Percentiles rank a stretch among this genome's conserved stretches.
Conservation (phyloP, 2,329 filamentous ascomycete genomes). For the Trichoderma atroviride region DNA sequence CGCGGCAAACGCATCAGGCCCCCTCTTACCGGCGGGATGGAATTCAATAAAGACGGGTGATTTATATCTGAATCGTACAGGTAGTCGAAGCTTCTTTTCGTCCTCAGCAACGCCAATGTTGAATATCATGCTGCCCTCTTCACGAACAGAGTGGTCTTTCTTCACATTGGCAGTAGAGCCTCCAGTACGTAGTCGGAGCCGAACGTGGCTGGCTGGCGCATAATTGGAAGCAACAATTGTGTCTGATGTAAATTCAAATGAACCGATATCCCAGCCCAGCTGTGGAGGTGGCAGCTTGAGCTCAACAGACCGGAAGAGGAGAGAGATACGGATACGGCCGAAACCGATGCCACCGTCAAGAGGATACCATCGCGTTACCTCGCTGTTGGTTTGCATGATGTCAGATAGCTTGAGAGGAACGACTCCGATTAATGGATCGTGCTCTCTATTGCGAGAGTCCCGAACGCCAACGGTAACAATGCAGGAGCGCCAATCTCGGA, state of each 20-base stretch:
- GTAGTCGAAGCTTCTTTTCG: conserved; percentile 65
- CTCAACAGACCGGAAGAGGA: conserved; percentile 89
- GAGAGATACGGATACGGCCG: conserved; percentile 82
- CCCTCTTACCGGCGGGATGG: conserved; percentile 67
- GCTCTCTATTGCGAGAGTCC: conserved; percentile 85
- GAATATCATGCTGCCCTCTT: conserved; percentile 56
- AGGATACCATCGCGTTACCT: conserved; percentile 92
- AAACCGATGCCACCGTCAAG: conserved; percentile 92
- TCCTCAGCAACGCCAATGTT: conserved; percentile 50
- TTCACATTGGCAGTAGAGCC: conserved; percentile 75
- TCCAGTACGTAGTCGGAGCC: conserved; percentile 79
- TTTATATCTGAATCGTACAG: conserved; percentile 87
- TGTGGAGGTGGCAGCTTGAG: conserved; percentile 81
- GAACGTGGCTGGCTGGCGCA: conserved; percentile 66
- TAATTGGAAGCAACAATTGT: conserved; percentile 68
- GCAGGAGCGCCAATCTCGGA: conserved; percentile 88
- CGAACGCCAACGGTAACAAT: conserved; percentile 88
- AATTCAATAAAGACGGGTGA: conserved; percentile 91
- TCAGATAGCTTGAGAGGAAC: conserved; percentile 87
- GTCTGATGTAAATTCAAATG: conserved; percentile 82
- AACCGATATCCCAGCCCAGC: conserved; percentile 93
- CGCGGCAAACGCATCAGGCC: conserved; percentile 73
- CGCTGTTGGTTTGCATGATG: conserved; percentile 82
- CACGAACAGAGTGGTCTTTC: conserved; percentile 62
- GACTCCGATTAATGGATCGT: conserved; percentile 92